phyloP scores from a whole-genome alignment of 2,329 filamentous ascomycete genomes.

The Graphilbum fragrans region DNA sequence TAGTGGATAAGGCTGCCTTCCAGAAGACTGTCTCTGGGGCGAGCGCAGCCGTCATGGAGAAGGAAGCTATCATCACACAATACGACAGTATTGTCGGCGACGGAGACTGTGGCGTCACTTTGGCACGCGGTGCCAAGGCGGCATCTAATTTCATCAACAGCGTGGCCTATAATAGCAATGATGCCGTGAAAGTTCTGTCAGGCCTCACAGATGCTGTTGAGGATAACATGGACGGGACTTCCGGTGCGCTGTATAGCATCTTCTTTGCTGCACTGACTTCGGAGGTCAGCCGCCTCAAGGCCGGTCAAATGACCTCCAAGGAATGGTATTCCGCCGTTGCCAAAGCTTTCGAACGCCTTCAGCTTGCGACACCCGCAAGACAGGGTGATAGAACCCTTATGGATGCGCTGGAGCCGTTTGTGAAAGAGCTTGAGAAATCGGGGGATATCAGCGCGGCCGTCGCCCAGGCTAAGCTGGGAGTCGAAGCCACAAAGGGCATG shows the following conservation, averaged over 20 bases:
- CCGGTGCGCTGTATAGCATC: constrained; percentile 58
- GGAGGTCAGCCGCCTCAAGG: constrained; percentile 4
- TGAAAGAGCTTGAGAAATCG: constrained; percentile 54
- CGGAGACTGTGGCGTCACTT: constrained; percentile 77
- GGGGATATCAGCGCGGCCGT: constrained; percentile 58
- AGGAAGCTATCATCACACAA: constrained; percentile 58
- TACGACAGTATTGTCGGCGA: constrained; percentile 80
- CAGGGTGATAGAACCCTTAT: constrained; percentile 84
- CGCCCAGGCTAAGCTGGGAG: constrained; percentile 59
- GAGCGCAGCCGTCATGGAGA: constrained; percentile 49
- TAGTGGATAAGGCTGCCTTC: not conserved
- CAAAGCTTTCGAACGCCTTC: constrained; percentile 57
- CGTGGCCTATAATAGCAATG: constrained; percentile 31
- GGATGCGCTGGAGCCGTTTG: constrained; percentile 82
- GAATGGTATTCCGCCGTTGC: constrained; percentile 55
- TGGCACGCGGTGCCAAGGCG: constrained; percentile 76
- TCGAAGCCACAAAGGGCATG: constrained; percentile 84
- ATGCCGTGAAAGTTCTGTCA: constrained; percentile 39
- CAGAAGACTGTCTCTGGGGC: constrained; percentile 15
- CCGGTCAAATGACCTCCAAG: constrained; percentile 13
- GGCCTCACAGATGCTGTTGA: constrained; percentile 43
- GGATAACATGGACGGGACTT: constrained; percentile 48
- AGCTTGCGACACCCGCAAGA: constrained; percentile 77
- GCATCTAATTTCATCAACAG: constrained; percentile 36
- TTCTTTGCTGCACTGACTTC: constrained; percentile 66